Base-by-base conservation (phyloP, 2,329 filamentous ascomycete species). In the Cladosporium phlei region DNA sequence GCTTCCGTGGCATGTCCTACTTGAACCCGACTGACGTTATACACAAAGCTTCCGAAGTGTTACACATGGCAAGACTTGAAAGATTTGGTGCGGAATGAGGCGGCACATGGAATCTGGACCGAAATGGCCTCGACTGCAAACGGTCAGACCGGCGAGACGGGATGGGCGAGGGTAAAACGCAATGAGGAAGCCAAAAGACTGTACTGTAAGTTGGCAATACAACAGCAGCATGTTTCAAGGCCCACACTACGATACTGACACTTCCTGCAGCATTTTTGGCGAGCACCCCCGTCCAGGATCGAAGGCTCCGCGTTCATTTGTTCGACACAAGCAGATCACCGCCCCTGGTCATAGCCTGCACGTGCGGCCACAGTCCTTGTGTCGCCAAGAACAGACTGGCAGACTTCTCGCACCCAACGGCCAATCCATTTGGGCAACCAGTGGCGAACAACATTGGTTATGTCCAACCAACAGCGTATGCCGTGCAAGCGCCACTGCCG, bases 1-100 rank as follows among this genome's bases (percentile, higher is more conserved):
- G 16, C n/a, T 22, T n/a, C n/a, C n/a, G n/a, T n/a, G n/a, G n/a
- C n/a, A n/a, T n/a, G n/a, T n/a, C n/a, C n/a, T n/a, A n/a, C n/a
- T n/a, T n/a, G n/a, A n/a, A n/a, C n/a, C n/a, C n/a, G n/a, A 21
- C 42, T 45, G 32, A 45, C 42, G 32, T 35, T 21, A 12, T n/a
- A 37, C 33, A 16, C 43, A 8, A 20, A 62, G 61, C 53, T 63
- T 20, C 60, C 59, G 24, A 37, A 32, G 22, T 38, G 46, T 22
- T 62, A 57, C 49, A 62, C 59, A 27, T 63, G 61, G 61, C 58
- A 62, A 42, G 54, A 62, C 38, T 40, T 62, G 20, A 63, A 63
- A 45, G 61, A 63, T 46, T 48, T 62, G 10, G 55, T 62, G 16
- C 57, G 49, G 17, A 21, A 30, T 29, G 25, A 54, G 34, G 59